Evolutionary conservation across 306 rosid species (phyloP).

Genomic region (Corylus avellana): DNA sequence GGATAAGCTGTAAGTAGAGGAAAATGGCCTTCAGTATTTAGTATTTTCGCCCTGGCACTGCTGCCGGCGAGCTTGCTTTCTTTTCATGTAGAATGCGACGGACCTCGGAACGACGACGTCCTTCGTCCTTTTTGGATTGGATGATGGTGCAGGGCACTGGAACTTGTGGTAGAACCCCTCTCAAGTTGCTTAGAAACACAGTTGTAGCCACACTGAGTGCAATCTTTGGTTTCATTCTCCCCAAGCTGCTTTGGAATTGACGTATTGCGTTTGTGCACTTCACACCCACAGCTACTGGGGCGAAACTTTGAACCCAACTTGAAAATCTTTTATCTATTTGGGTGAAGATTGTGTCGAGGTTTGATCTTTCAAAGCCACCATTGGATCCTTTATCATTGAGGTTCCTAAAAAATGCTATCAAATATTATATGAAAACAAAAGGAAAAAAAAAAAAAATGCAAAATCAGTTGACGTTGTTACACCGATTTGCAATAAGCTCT

Average conservation of each 20-base stretch:
- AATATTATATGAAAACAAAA: no score
- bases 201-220: slow-evolving; percentile 42
- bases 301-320: slow-evolving; percentile 37
- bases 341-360: slow-evolving; percentile 31
- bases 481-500: no score
- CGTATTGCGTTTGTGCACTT: slow-evolving; percentile 31
- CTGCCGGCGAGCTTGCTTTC: slow-evolving; percentile 18
- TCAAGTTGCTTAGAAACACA: slow-evolving; percentile 41
- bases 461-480: no score
- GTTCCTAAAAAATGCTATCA: slow-evolving; percentile 28
- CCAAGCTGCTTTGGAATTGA: slow-evolving; percentile 33
- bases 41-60: slow-evolving; percentile 31
- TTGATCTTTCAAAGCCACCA: slow-evolving; percentile 40
- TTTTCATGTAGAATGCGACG: slow-evolving; percentile 44
- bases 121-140: slow-evolving; percentile 35
- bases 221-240: slow-evolving; percentile 46
- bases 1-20: slow-evolving; percentile 47
- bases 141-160: slow-evolving; percentile 45
- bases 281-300: slow-evolving; percentile 30
- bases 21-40: slow-evolving; percentile 47
- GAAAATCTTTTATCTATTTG: slow-evolving; percentile 32
- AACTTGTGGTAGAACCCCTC: slow-evolving; percentile 39
- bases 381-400: slow-evolving; percentile 37
- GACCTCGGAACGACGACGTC: slow-evolving; percentile 25
- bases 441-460: not conserved